Conservation (phyloP, 2,329 filamentous ascomycete species). For the Cercospora beticola region DNA sequence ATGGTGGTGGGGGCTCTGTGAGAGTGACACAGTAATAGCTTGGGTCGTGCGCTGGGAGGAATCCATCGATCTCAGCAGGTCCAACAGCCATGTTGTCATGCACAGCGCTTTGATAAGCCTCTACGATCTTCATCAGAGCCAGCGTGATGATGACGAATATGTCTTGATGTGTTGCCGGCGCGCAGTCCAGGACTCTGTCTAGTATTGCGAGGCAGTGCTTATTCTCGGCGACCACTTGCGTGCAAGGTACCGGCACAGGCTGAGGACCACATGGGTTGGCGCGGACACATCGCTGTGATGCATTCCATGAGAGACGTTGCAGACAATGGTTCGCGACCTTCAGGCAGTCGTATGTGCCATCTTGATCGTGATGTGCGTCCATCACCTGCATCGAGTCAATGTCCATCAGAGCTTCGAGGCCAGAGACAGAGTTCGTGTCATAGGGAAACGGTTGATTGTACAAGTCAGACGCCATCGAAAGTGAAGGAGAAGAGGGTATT, state of each 20-base stretch:
- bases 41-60: neutral
- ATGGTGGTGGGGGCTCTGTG: neutral
- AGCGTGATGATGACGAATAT: neutral
- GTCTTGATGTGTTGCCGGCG: neutral
- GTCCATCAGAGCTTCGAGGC: neutral
- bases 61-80: neutral
- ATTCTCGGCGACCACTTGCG: neutral
- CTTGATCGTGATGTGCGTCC: neutral
- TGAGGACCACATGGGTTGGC: neutral
- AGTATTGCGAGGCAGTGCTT: neutral
- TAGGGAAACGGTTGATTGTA: neutral
- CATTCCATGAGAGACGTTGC: neutral
- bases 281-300: neutral
- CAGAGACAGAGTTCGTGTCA: neutral
- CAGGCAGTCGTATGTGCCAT: neutral
- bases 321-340: neutral
- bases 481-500: neutral
- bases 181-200: neutral
- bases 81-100: constrained; percentile 28
- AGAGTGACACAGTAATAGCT: neutral
- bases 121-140: neutral
- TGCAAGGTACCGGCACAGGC: neutral
- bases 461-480: neutral
- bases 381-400: neutral
- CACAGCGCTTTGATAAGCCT: constrained; percentile 5